Conservation (phyloP, 2,329 filamentous ascomycete species). For the Chrysoporthe deuterocubensis region DNA sequence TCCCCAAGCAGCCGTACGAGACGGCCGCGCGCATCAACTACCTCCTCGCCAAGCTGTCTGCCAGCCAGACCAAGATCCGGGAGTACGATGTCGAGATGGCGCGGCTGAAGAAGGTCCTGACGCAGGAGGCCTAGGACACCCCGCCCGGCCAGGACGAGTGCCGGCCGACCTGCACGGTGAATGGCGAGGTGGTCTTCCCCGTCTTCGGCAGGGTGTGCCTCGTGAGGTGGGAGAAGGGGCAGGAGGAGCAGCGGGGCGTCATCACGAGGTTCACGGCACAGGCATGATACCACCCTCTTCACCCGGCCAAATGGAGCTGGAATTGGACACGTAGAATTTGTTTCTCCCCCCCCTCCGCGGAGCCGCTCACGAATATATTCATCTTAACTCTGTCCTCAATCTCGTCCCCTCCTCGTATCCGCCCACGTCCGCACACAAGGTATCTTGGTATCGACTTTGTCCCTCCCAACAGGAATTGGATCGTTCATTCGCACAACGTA, state of each 20-base stretch:
- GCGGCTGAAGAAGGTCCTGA: constrained; percentile 71
- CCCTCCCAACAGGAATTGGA: not conserved
- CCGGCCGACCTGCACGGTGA: not conserved
- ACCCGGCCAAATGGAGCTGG: not conserved
- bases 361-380: not conserved
- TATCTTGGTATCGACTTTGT: not conserved
- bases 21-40: constrained; percentile 69
- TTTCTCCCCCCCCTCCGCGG: not conserved
- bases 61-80: constrained; percentile 75
- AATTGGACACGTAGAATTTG: not conserved
- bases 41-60: constrained; percentile 72
- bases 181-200: not conserved
- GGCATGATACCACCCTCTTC: constrained; percentile 19
- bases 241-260: not conserved
- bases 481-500: too few species aligned
- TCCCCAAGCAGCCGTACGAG: constrained; percentile 74
- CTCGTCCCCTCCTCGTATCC: not conserved
- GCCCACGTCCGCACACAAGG: not conserved
- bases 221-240: not conserved
- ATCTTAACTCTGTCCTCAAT: not conserved
- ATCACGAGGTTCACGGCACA: constrained; percentile 1
- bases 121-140: constrained; percentile 36
- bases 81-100: constrained; percentile 74
- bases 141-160: not conserved
- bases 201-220: not conserved